Percentiles rank a stretch among this genome's conserved stretches.
These are phyloP conservation scores for Fusarium pilosicola DNA, from an alignment of 2,329 filamentous ascomycete genomes.

Conservation along the genomic window DNA sequence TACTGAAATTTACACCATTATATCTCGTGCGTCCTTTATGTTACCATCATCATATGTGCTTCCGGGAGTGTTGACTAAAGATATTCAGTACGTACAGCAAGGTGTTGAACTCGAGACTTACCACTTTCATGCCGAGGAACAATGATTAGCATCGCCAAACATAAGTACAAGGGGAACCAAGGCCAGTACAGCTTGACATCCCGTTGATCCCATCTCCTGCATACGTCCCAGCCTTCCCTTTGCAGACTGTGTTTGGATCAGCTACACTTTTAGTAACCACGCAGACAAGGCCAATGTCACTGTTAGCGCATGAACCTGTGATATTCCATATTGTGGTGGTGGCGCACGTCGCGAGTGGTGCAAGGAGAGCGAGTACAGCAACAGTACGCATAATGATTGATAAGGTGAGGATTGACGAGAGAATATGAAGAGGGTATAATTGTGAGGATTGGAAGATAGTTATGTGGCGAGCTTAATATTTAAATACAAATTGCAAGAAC, in stretches of 20 bases:
- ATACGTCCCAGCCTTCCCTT: not conserved
- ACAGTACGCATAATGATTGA: not conserved
- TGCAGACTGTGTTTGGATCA: not conserved
- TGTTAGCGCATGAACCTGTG: not conserved
- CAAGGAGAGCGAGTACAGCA: not conserved
- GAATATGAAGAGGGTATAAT: not conserved
- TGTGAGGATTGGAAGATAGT: accelerated
- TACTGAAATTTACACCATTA: accelerated
- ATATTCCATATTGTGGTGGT: not conserved
- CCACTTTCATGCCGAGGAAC: not conserved
- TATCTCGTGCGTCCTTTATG: accelerated
- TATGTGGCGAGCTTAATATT: too few relatives aligned
- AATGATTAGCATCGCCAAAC: not conserved
- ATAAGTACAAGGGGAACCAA: not conserved
- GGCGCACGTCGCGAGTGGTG: not conserved
- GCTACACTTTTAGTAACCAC: not conserved
- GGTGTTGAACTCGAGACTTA: accelerated
- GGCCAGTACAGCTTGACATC: not conserved
- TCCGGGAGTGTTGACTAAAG: too few relatives aligned
- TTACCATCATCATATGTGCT: too few relatives aligned
- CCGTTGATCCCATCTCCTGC: not conserved
- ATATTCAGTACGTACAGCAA: not conserved
- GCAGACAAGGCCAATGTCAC: not conserved
- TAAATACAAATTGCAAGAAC: not conserved
- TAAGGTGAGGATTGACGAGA: not conserved